Base-by-base conservation (phyloP, 2,329 filamentous ascomycete species). In the Lasiodiplodia sp. region DNA sequence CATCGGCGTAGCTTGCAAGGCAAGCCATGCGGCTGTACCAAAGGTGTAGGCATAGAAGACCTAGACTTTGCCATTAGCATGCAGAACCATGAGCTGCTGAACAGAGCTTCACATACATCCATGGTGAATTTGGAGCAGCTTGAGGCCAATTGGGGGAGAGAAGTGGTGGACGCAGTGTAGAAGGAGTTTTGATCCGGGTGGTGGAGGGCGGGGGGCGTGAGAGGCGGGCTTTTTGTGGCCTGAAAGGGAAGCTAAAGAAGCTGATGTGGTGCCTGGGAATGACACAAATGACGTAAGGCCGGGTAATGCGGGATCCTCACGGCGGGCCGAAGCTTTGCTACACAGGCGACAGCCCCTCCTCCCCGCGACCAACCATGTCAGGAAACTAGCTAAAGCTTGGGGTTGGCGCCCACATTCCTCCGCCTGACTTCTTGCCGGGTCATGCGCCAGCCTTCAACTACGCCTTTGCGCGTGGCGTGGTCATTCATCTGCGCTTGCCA, bases 1-100 rank as follows among this genome's bases (percentile, higher is more conserved):
- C 69, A 92, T 82, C 0, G 88, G 83, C 12, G 87, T 71, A 10
- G 82, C 76, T 77, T 84, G 82, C 10, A 81, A 72, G 23, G 81
- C 73, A 62, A 82, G 71, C 80, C 82, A 84, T 64, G 74, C 82
- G 37, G 81, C 78, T 21, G 81, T 83, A 69, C 78, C 76, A 69
- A 81, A 78, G 69, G 77, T 77, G 78, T 83, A 84, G 71, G 78
- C 76, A 72, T 80, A 79, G 75, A 79, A 82, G 70, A 81, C 80
- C 80, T 83, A 51, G 44, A 58, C 8, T 14, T 56, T n/a, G 14
- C 3, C 28, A 53, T 64, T 51, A 68, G 67, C 38, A 44, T n/a
- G 14, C 31, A 34, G 14, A 38, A 28, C 52, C 3, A 8, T 1
- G 18, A 25, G n/a, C 37, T 57, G 38, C 38, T 37, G 31, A 11